A percentile compares a stretch with the other conserved stretches of the same genome.
phyloP scores from a whole-genome alignment of 1,284 basidiomycete genomes.

The Ceratobasidium sp. region DNA sequence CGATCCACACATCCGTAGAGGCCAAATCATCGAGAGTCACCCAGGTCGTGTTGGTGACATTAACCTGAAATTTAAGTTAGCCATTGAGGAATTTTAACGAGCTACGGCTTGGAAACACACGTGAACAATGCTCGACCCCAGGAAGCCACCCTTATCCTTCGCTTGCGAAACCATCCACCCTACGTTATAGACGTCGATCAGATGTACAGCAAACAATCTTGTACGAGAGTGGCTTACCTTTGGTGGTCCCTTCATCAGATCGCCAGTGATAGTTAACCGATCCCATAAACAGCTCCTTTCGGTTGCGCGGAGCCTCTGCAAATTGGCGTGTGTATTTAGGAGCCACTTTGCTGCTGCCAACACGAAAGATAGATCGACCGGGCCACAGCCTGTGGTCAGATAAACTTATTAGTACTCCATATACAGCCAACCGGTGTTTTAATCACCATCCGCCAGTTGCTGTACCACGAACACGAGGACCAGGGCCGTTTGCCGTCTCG shows the following conservation, averaged over 20 bases:
- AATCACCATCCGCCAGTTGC: slow-evolving; percentile 42
- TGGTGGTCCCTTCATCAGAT: slow-evolving; percentile 31
- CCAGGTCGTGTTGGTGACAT: slow-evolving; percentile 37
- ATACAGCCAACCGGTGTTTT: not conserved
- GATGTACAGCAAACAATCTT: not conserved
- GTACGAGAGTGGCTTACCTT: slow-evolving; percentile 3
- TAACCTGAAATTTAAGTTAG: slow-evolving; percentile 8
- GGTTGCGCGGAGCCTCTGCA: slow-evolving; percentile 33
- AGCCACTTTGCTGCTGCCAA: slow-evolving; percentile 40
- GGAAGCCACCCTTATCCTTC: slow-evolving; percentile 37
- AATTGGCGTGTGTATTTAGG: slow-evolving; percentile 29
- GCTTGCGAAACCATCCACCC: slow-evolving; percentile 42
- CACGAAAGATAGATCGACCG: slow-evolving; percentile 40
- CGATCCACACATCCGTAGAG: slow-evolving; percentile 35
- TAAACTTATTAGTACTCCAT: not conserved
- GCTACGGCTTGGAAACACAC: not conserved
- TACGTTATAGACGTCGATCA: not conserved
- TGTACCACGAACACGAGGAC: slow-evolving; percentile 20
- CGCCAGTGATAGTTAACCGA: slow-evolving; percentile 42
- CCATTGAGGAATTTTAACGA: not conserved
- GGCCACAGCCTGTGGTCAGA: slow-evolving; percentile 39
- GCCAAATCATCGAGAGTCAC: slow-evolving; percentile 15
- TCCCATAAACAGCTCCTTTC: slow-evolving; percentile 42
- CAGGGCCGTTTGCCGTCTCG: slow-evolving; percentile 5
- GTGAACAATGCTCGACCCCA: slow-evolving; percentile 18